phyloP scores from a whole-genome alignment of 2,329 filamentous ascomycete species.

The Erysiphe pulchra region DNA sequence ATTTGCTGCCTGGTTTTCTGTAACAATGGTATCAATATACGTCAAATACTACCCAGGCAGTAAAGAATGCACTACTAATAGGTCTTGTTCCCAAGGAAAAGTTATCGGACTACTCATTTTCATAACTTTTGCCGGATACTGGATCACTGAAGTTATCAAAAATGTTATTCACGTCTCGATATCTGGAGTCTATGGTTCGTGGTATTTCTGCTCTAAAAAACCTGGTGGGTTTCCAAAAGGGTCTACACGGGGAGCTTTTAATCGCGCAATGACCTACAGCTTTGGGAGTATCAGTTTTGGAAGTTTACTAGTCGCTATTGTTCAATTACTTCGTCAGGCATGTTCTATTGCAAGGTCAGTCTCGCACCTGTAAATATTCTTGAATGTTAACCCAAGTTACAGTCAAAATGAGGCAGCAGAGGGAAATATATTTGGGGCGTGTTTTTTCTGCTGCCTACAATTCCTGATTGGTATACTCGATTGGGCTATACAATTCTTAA shows the following conservation, averaged over 20 bases:
- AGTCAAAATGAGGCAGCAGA: slow-evolving; percentile 30
- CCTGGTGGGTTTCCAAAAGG: slow-evolving; percentile 42
- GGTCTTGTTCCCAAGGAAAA: slow-evolving; percentile 39
- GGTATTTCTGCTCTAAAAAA: slow-evolving; percentile 56
- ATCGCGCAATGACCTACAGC: slow-evolving; percentile 63
- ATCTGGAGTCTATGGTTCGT: slow-evolving; percentile 70
- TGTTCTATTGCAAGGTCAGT: slow-evolving; percentile 43
- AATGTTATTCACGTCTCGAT: slow-evolving; percentile 78
- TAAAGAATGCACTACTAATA: slow-evolving; percentile 18
- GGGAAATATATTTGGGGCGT: slow-evolving; percentile 40
- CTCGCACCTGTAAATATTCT: neutral
- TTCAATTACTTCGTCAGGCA: slow-evolving; percentile 61
- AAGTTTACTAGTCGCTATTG: slow-evolving; percentile 61
- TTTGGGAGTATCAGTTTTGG: slow-evolving; percentile 81
- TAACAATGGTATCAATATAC: slow-evolving; percentile 70
- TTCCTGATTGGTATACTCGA: slow-evolving; percentile 57
- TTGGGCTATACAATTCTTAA: slow-evolving; percentile 73
- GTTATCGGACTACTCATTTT: slow-evolving; percentile 71
- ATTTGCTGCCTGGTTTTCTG: slow-evolving; percentile 62
- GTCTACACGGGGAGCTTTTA: slow-evolving; percentile 62
- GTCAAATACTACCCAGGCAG: slow-evolving; percentile 49
- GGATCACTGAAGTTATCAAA: slow-evolving; percentile 84
- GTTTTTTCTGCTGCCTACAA: slow-evolving; percentile 48
- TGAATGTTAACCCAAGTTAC: neutral
- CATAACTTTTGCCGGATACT: slow-evolving; percentile 77